A percentile compares a stretch with the other conserved stretches of the same genome.
Evolutionary conservation across 306 rosid species (phyloP).

Genomic region (Arachis stenosperma): DNA sequence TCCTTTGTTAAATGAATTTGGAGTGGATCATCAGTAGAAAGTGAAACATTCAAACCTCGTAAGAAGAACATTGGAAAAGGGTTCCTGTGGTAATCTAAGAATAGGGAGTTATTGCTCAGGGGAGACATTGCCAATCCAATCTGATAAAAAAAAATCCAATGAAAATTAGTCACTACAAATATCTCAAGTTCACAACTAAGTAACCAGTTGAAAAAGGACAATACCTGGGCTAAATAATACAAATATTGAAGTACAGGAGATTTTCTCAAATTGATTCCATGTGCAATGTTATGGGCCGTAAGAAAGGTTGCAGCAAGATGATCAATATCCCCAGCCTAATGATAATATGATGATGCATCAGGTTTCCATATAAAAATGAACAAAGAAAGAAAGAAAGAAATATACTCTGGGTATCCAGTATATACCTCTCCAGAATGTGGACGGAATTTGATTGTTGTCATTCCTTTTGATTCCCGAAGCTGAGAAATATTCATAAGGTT

Average conservation of each 20-base stretch:
- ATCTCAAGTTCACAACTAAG: slow-evolving; percentile 39
- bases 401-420: slow-evolving; percentile 5
- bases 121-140: slow-evolving; percentile 99
- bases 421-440: slow-evolving; percentile 98
- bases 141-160: slow-evolving; percentile 46
- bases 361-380: slow-evolving; percentile 21
- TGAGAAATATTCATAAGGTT: slow-evolving; percentile 49
- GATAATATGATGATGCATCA: slow-evolving; percentile 38
- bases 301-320: slow-evolving; percentile 98
- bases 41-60: slow-evolving; percentile 94
- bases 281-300: slow-evolving; percentile 83
- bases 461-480: slow-evolving; percentile 98
- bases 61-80: slow-evolving; percentile 90
- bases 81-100: slow-evolving; percentile 95
- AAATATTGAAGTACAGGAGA: slow-evolving; percentile 94
- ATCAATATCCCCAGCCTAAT: slow-evolving; percentile 97
- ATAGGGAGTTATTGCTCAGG: slow-evolving; percentile 90
- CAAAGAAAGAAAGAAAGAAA: slow-evolving; percentile 18
- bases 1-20: slow-evolving; percentile 98
- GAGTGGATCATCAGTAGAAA: slow-evolving; percentile 98
- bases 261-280: slow-evolving; percentile 94
- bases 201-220: slow-evolving; percentile 19
- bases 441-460: slow-evolving; percentile 95
- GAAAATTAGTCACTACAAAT: slow-evolving; percentile 5
- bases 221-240: slow-evolving; percentile 89